Conservation (phyloP, 306 rosid species). For the Casuarina equisetifolia region DNA sequence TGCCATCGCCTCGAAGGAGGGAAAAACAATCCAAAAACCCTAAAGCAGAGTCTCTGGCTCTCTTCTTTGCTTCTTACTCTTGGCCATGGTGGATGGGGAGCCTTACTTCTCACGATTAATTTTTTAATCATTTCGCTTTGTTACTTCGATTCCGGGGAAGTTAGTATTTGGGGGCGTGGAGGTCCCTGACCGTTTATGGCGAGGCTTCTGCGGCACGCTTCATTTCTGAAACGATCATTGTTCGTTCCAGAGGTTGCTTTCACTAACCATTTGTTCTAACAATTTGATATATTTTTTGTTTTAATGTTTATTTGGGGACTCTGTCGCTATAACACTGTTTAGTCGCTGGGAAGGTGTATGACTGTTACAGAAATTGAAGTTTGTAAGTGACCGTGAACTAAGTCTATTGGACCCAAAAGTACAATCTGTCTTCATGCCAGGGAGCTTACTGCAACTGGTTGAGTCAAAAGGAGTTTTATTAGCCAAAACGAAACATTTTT, state of each 20-base stretch:
- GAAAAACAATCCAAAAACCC: constrained; percentile 57
- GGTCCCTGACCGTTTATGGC: constrained; percentile 50
- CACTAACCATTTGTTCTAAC: not conserved
- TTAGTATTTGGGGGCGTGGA: constrained; percentile 10
- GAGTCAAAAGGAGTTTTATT: not conserved
- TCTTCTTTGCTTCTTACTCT: not conserved
- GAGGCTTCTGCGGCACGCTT: constrained; percentile 61
- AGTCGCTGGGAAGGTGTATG: not conserved
- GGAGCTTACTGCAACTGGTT: constrained; percentile 14
- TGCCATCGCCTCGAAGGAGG: constrained; percentile 31
- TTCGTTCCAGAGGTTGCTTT: constrained; percentile 46
- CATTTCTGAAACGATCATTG: constrained; percentile 47
- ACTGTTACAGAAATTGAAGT: not conserved
- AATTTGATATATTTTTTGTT: not conserved
- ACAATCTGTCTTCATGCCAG: not conserved
- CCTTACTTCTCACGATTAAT: not conserved
- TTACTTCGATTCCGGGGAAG: constrained; percentile 3
- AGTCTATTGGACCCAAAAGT: not conserved
- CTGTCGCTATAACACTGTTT: constrained; percentile 6
- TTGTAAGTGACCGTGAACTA: not conserved
- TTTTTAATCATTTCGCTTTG: not conserved
- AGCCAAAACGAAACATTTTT: not conserved
- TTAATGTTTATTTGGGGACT: not conserved
- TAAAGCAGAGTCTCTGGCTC: constrained; percentile 2
- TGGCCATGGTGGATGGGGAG: not conserved